Base-by-base conservation (phyloP, 306 rosid genomes). In the Cyamopsis tetragonoloba region DNA sequence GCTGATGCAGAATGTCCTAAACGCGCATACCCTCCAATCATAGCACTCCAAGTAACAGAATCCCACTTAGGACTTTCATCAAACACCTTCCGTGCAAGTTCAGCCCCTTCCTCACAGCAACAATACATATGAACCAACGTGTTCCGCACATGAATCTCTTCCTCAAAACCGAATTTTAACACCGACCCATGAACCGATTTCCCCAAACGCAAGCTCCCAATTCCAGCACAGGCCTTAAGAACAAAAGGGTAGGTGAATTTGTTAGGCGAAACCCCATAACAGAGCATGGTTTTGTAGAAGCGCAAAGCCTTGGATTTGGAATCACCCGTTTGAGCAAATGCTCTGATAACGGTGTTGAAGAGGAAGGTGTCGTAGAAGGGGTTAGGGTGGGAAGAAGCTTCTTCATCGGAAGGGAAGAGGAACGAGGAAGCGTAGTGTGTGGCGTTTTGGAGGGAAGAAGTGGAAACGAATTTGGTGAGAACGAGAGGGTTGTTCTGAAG, bases 81-180 rank as follows among this genome's bases (percentile, higher is more conserved):
- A 18, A 89, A 92, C 86, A 92, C 68, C 76, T 82, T 89, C 37
- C 83, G 55, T 0, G 95, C 98, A 79, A 26, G 32, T 22, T 58
- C 75, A 47, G 83, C 49, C 68, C 89, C 96, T 13, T 74, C 83
- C 2, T 51, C 31, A 62, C 87, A 68, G 6, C 91, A 80, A 23
- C 87, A 79, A 12, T 92, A 92, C 96, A 89, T 92, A n/a, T 89
- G 98, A 77, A 92, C 70, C 96, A 85, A 24, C 0, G 96, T 85
- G 71, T 92, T 92, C 72, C 59, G 76, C 2, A 92, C 95, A 66
- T 92, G 98, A 19, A 68, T 23, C 50, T 89, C 96, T 1, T 68
- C 81, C 5, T 78, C 84, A 73, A 92, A 92, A 3, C 96, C 96
- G 20, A 81, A 76, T 64, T 86, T 92, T 23, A 87, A 77, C 3